These are phyloP conservation scores for Colletotrichum orchidophilum DNA, from an alignment of 2,329 filamentous ascomycete species.

Conservation along the genomic window DNA sequence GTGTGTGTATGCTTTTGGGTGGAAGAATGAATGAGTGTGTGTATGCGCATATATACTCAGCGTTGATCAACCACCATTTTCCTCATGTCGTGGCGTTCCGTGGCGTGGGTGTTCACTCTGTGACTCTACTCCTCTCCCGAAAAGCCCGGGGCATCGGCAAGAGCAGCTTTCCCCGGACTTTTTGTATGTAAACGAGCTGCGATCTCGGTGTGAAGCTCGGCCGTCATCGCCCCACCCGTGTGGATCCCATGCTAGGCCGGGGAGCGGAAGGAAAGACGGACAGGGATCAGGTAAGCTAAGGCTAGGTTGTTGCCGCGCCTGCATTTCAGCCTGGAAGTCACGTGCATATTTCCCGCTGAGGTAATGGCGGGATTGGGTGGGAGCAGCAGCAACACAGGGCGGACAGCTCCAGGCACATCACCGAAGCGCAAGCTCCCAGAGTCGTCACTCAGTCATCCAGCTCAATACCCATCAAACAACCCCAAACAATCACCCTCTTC, in stretches of 20 bases:
- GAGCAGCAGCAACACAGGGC: neutral
- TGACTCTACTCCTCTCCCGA: neutral
- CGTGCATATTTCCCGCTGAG: conserved; percentile 4
- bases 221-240: conserved; percentile 20
- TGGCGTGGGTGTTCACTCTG: neutral
- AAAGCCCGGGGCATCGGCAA: conserved; percentile 2
- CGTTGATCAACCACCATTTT: neutral
- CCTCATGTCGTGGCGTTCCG: neutral
- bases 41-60: neutral
- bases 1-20: neutral
- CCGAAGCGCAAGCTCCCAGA: conserved; percentile 32
- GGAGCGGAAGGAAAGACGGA: conserved; percentile 1
- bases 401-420: conserved; percentile 35
- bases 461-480: conserved; percentile 8
- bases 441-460: conserved; percentile 5
- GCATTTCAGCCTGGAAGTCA: conserved; percentile 31
- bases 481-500: neutral
- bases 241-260: conserved; percentile 2
- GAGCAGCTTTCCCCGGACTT: conserved; percentile 32
- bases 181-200: conserved; percentile 24
- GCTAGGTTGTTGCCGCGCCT: conserved; percentile 18
- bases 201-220: conserved; percentile 27
- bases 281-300: conserved; percentile 12
- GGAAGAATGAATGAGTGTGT: neutral
- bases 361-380: conserved; percentile 1